These are phyloP conservation scores for Tetracentron sinense DNA, from an alignment of 164 flowering plant genomes.

Conservation along the genomic window DNA sequence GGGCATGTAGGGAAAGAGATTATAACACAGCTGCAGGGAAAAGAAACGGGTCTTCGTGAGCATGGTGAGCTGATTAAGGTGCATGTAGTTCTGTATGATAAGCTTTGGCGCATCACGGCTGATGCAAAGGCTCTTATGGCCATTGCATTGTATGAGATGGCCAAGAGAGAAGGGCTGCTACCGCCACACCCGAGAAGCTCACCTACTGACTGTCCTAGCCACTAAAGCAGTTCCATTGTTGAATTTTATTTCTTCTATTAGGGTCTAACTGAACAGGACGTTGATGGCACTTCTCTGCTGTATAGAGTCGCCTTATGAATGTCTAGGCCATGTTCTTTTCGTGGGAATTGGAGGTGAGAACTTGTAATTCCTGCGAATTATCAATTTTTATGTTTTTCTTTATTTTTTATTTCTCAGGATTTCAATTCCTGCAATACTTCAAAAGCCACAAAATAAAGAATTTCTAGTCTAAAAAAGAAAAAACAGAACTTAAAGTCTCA, in stretches of 20 bases:
- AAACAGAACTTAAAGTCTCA: too few species aligned
- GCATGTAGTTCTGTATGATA: constrained; percentile 66
- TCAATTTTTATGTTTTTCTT: too few species aligned
- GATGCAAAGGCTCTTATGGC: constrained; percentile 75
- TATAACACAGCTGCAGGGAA: constrained; percentile 67
- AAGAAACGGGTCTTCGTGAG: constrained; percentile 81
- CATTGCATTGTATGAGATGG: constrained; percentile 83
- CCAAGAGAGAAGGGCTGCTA: constrained; percentile 57
- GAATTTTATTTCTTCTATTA: too few species aligned
- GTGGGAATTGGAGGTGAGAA: too few species aligned
- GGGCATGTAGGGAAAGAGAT: constrained; percentile 47
- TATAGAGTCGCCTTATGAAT: neutral
- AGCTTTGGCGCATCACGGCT: constrained; percentile 77
- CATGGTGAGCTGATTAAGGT: constrained; percentile 91
- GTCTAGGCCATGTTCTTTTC: too few species aligned
- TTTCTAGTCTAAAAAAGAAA: too few species aligned
- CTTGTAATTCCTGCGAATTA: too few species aligned
- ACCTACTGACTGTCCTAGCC: neutral
- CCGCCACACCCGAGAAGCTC: constrained; percentile 12
- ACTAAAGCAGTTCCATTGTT: neutral
- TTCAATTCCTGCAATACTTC: too few species aligned
- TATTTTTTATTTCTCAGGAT: too few species aligned
- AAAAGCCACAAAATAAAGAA: too few species aligned
- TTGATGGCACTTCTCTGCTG: neutral
- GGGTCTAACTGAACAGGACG: too few species aligned